These are phyloP conservation scores for Calcarisporium arbuscula DNA, from an alignment of 2,329 filamentous ascomycete genomes.

Conservation along the genomic window DNA sequence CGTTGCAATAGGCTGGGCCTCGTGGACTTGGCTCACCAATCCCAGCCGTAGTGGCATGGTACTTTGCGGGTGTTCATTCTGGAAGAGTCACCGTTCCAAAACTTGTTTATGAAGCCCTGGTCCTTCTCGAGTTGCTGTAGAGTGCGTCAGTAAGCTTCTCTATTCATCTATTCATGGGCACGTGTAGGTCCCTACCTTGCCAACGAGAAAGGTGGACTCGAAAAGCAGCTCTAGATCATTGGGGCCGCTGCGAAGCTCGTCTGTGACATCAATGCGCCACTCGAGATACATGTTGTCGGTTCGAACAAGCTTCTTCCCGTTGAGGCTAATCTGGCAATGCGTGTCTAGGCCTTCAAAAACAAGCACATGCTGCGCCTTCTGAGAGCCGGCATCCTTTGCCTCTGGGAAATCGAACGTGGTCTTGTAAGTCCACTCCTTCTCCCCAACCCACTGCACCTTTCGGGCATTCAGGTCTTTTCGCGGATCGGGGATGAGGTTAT, in stretches of 20 bases:
- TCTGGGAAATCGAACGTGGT: neutral
- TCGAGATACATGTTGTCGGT: slow-evolving; percentile 7
- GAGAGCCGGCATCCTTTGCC: neutral
- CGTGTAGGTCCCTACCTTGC: too few species aligned
- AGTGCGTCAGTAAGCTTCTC: too few species aligned
- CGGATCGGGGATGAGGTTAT: slow-evolving; percentile 2
- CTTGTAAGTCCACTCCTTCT: slow-evolving; percentile 4
- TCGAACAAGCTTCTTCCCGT: slow-evolving; percentile 2
- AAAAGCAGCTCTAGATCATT: slow-evolving; percentile 6
- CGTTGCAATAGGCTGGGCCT: too few species aligned
- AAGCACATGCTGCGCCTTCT: neutral
- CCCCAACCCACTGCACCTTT: slow-evolving; percentile 5
- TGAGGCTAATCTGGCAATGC: slow-evolving; percentile 2
- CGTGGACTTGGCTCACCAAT: neutral
- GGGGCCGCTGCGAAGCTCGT: neutral
- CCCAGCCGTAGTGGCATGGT: slow-evolving; percentile 2
- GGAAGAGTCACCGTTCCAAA: slow-evolving; percentile 4
- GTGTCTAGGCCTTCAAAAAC: slow-evolving; percentile 7
- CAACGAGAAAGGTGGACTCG: slow-evolving; percentile 5
- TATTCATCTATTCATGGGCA: too few species aligned
- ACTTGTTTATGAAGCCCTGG: slow-evolving; percentile 3
- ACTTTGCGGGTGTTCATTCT: slow-evolving; percentile 4
- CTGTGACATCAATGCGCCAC: slow-evolving; percentile 3
- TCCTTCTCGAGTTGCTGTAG: slow-evolving; percentile 4
- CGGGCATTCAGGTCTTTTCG: slow-evolving; percentile 3